Base-by-base conservation (phyloP, 768 basidiomycete species). In the Coprinopsis cinerea region DNA sequence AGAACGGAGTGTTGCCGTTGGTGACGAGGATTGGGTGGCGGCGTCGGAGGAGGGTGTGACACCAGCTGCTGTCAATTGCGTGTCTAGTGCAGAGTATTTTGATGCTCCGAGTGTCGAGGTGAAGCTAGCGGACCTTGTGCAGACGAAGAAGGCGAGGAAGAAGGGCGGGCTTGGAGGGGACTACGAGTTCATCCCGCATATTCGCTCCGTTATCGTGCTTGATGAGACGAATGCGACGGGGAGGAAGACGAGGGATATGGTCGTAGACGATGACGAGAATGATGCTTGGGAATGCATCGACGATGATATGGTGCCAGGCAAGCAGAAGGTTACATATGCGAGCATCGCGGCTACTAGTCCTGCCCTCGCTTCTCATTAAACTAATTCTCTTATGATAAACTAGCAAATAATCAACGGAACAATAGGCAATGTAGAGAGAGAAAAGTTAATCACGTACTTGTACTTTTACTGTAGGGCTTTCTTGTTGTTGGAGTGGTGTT, bases 121-220 rank as follows among this genome's bases (percentile, higher is more conserved):
- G 34, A 54, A 30, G 35, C 41, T 57, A 11, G 56, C 53, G n/a
- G 56, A 57, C 35, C 41, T 57, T 22, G 40, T 51, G 42, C 27
- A 48, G 37, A 34, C 49, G 13, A 51, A 51, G 49, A 18, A 20
- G 34, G 18, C 24, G 20, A 20, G 44, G 28, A 30, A 40, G 18
- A 43, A 37, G 18, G 42, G 28, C 3, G 50, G 50, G n/a, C 17
- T 51, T 20, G 53, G 44, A 22, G 50, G 50, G 22, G 56, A 54
- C 11, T 57, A 51, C 20, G 56, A 57, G 51, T 40, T 57, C 5
- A 26, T 57, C 30, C 56, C 56, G 13, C 53, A 57, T 36, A 32
- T 57, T 24, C 49, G 56, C 13, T 57, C 56, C 27, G 56, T 57
- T 28, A 57, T 57, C 44, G 56, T 51, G n/a, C 40, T 57, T 26